Evolutionary conservation across 2,329 filamentous ascomycete species (phyloP).

Genomic region (Epichloe coenophiala): DNA sequence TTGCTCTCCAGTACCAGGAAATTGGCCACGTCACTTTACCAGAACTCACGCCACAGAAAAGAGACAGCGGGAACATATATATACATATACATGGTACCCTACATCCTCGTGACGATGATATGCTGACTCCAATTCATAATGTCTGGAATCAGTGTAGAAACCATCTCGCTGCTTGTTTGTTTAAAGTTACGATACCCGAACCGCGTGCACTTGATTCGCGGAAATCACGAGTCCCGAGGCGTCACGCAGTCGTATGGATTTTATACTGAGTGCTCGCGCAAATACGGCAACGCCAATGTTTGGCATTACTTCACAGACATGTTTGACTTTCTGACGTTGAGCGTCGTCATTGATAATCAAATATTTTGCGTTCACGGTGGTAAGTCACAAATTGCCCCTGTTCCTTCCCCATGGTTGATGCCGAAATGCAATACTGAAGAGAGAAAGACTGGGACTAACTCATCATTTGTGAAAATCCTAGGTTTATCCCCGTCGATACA

Average conservation of each 20-base stretch:
- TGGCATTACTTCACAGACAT: conserved; percentile 99
- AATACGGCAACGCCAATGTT: conserved; percentile 96
- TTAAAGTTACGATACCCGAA: conserved; percentile 93
- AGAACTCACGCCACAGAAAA: no score
- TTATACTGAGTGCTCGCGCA: conserved; percentile 94
- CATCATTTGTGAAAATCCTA: conserved; percentile 15
- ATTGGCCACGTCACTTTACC: no score
- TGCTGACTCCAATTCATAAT: no score
- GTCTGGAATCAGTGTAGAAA: conserved; percentile 55
- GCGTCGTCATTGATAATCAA: conserved; percentile 95
- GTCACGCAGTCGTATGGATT: conserved; percentile 99
- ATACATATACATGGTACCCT: no score
- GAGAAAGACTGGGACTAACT: neutral
- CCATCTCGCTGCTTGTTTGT: conserved; percentile 93
- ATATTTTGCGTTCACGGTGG: conserved; percentile 98
- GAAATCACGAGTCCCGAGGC: conserved; percentile 94
- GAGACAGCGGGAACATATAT: no score
- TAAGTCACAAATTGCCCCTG: conserved; percentile 16
- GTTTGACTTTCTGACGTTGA: conserved; percentile 96
- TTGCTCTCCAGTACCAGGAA: no score
- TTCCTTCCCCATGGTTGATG: neutral
- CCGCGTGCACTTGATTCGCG: conserved; percentile 88
- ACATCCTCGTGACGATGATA: no score
- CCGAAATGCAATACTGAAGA: no score
- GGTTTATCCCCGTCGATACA: conserved; percentile 83